Evolutionary conservation across 352 stramenopile species (phyloP), one percentile per base, ranked within the genome.

Genomic region (Pythium volutum): DNA sequence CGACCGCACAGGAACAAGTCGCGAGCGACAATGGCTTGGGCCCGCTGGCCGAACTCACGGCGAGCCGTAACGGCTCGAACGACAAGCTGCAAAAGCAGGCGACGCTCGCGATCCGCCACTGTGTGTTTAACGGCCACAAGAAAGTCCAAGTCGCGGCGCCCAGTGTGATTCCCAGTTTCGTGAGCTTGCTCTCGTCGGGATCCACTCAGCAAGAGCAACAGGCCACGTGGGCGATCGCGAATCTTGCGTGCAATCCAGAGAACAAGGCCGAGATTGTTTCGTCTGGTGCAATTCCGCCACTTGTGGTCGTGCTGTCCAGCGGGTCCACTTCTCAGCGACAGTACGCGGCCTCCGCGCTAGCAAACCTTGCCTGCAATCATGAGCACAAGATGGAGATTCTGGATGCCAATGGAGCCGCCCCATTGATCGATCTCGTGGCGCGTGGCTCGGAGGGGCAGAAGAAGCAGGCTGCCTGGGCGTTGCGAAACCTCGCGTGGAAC

Each of bases 241-340:
- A 69, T n/a, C 36, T 69, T n/a, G 55, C 62, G 0, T 64, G 55
- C 45, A 49, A 64, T n/a, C 22, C 47, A 7, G 45, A 55, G 4
- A 69, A 69, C 55, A 69, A 69, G 49, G 10, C 34, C n/a, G 48
- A 64, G 43, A 64, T 69, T 53, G 62, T 64, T 1, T 33, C 29
- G 6, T 31, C 49, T 4, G 55, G 55, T 33, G 62, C 29, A 7
- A 64, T 64, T 23, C 39, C 20, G 10, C 55, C 62, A 7, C 33
- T 69, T 5, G 48, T 69, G 5, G 33, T 4, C 26, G 38, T 54
- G 3, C 25, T 69, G 4, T 20, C 38, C 10, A 57, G 23, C 0
- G 62, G 62, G 7, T 36, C 47, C 3, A 39, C 50, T 22, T 56
- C 48, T 0, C 55, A 64, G 47, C 53, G 49, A 23, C 62, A 69